A percentile compares a stretch with the other conserved stretches of the same genome.
phyloP scores from a whole-genome alignment of 106 monocot genomes.

The Platanthera guangdongensis region DNA sequence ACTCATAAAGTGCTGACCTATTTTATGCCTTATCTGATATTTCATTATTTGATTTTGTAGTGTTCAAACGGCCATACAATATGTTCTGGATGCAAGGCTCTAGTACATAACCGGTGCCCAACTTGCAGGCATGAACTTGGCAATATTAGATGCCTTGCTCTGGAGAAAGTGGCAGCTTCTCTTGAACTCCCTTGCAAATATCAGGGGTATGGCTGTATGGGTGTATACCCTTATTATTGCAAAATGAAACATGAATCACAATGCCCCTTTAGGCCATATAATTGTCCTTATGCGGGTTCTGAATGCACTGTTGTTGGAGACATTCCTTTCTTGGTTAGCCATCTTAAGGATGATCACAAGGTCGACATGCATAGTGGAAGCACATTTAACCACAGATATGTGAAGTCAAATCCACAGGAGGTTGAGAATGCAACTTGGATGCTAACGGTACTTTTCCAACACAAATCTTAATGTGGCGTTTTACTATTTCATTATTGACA shows the following conservation, averaged over 20 bases:
- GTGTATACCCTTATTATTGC: constrained; percentile 20
- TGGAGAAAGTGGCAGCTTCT: constrained; percentile 20
- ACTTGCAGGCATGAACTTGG: constrained; percentile 23
- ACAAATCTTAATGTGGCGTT: background rate
- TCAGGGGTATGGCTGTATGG: constrained; percentile 14
- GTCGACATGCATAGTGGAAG: constrained; percentile 24
- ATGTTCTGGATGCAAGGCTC: constrained; percentile 22
- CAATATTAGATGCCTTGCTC: constrained; percentile 23
- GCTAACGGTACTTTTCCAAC: constrained; percentile 13
- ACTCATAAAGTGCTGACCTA: no score
- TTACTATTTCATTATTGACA: background rate
- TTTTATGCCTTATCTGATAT: background rate
- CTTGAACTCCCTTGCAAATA: constrained; percentile 21
- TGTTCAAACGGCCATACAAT: constrained; percentile 22
- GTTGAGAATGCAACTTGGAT: constrained; percentile 26
- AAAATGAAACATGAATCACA: constrained; percentile 22
- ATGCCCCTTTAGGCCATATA: constrained; percentile 14
- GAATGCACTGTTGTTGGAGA: constrained; percentile 22
- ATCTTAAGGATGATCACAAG: constrained; percentile 23
- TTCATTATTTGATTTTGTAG: constrained; percentile 8
- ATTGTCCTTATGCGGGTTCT: constrained; percentile 21
- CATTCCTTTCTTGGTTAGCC: constrained; percentile 18
- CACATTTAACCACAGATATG: constrained; percentile 23
- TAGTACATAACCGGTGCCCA: constrained; percentile 20
- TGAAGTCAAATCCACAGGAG: constrained; percentile 24